Evolutionary conservation across 2,329 filamentous ascomycete genomes (phyloP), one percentile per base, ranked within the genome.

Genomic region (Tolypocladium tundrense): DNA sequence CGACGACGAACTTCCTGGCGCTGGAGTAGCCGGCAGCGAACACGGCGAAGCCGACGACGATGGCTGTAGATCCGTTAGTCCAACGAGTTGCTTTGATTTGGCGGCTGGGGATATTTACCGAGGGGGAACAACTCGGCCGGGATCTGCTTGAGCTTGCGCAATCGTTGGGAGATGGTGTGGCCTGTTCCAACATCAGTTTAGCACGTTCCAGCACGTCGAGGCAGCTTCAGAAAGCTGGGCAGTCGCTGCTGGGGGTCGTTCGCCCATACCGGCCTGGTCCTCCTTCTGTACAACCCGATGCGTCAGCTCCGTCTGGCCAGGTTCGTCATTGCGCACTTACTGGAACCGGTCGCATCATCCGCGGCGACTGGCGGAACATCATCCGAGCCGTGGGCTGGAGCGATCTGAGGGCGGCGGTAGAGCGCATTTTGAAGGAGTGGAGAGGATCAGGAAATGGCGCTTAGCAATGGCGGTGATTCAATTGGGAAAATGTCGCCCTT

Each of bases 101-200:
- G 50, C 11, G 31, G 10, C 21, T 31, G 53, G 43, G 19, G 37
- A 43, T 59, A 54, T 53, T 75, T 87, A 96, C 92, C 92, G 68
- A 99, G 88, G 70, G 94, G 94, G 67, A 92, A 85, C 83, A 99
- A 83, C 83, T 99, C 94, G 67, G 91, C 86, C 66, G 94, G 94
- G 71, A 97, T 88, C 78, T 87, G 86, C 83, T 88, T 92, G 71
- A 97, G 82, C 73, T 86, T 88, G 73, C 92, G 89, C 69, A 99
- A 82, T 73, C 93, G 90, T 81, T 97, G 94, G 65, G 93, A 96
- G 76, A 97, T 86, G 69, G 93, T 97, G 80, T 97, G 94, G 73
- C 91, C 94, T 99, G 64, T 55, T 59, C 52, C 61, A 66, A 54
- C 16, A 21, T 56, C 50, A 54, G 40, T 31, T 35, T 33, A 21